Conservation (phyloP, 176 grass and related monocot species). For the Carex myosuroides region DNA sequence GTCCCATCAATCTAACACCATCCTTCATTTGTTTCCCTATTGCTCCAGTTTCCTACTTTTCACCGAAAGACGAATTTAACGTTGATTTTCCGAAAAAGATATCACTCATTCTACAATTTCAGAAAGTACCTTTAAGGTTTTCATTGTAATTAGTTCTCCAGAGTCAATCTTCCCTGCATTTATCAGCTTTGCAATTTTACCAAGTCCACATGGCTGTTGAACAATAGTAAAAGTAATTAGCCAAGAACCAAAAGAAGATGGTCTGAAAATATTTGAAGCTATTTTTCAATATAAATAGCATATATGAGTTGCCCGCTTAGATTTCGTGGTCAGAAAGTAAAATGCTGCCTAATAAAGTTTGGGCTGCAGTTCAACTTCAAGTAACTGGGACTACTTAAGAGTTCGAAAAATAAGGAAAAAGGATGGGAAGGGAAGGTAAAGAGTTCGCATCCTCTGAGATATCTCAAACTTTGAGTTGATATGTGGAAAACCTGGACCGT, state of each 20-base stretch:
- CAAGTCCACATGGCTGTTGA: slow-evolving; percentile 70
- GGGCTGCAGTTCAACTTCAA: neutral
- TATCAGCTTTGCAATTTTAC: slow-evolving; percentile 87
- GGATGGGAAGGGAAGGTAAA: no score
- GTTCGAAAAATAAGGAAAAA: no score
- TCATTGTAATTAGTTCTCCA: slow-evolving; percentile 91
- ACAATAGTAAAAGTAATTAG: slow-evolving; percentile 20
- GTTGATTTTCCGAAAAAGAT: slow-evolving; percentile 5
- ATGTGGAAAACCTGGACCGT: no score
- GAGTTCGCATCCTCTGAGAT: no score
- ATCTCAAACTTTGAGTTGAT: no score
- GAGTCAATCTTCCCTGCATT: slow-evolving; percentile 89
- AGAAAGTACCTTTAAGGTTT: slow-evolving; percentile 75
- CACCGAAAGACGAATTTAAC: slow-evolving; percentile 13
- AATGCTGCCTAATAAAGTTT: neutral
- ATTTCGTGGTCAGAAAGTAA: neutral
- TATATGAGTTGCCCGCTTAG: no score
- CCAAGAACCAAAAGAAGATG: neutral
- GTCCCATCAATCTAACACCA: slow-evolving; percentile 90
- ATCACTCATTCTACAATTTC: slow-evolving; percentile 2
- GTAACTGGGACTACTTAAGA: neutral
- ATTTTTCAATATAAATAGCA: no score
- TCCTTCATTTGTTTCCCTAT: slow-evolving; percentile 97
- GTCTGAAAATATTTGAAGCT: no score
- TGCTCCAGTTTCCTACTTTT: slow-evolving; percentile 58